A percentile compares a stretch with the other conserved stretches of the same genome.
Evolutionary conservation across 305 asterid species (phyloP).

Genomic region (Fraxinus floribunda): DNA sequence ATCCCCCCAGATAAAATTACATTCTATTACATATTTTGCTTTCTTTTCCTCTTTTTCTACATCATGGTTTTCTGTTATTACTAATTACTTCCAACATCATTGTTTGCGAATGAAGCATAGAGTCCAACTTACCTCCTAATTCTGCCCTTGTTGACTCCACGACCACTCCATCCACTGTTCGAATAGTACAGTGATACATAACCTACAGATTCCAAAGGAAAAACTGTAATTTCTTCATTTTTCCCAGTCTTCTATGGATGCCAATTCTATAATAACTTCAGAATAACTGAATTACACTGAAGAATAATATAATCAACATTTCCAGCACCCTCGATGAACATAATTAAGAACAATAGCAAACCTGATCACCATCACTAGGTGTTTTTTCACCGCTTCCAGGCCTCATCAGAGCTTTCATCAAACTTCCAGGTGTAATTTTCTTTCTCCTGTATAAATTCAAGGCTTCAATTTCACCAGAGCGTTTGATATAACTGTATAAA

Average conservation of each 20-base stretch:
- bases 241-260: background rate
- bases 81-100: background rate
- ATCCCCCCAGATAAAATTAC: background rate
- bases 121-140: conserved; percentile 58
- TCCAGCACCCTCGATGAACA: background rate
- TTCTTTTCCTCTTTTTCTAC: background rate
- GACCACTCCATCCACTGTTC: conserved; percentile 83
- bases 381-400: conserved; percentile 77
- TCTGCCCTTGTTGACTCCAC: conserved; percentile 81
- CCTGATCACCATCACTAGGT: conserved; percentile 91
- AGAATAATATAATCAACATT: background rate
- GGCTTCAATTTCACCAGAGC: background rate
- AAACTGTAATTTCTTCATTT: background rate
- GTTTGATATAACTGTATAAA: background rate
- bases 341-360: conserved; percentile 23
- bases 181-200: conserved; percentile 79
- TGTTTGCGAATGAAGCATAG: background rate
- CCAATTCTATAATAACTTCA: background rate
- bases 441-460: conserved; percentile 49
- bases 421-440: conserved; percentile 83
- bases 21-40: background rate
- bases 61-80: background rate
- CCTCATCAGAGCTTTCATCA: conserved; percentile 92
- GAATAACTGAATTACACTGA: background rate
- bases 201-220: conserved; percentile 49